A percentile compares a stretch with the other conserved stretches of the same genome.
Evolutionary conservation across 495 filamentous ascomycete species (phyloP).

Genomic region (Podospora bellae-mahoneyi): DNA sequence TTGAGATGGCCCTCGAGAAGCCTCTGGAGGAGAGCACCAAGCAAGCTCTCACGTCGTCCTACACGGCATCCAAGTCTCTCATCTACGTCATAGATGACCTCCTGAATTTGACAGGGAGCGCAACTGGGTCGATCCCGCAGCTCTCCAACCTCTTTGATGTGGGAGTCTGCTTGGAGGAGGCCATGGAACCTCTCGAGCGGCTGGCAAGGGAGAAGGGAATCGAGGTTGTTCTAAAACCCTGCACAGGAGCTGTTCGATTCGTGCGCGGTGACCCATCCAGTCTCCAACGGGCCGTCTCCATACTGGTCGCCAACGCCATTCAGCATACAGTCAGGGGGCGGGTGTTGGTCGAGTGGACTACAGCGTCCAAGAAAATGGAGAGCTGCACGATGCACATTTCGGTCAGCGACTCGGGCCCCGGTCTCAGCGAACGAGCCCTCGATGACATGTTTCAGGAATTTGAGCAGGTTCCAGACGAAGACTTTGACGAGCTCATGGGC

Average conservation of each 20-base stretch:
- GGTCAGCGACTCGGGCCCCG: constrained; percentile 67
- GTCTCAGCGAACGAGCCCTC: constrained; percentile 62
- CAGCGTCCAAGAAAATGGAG: constrained; percentile 24
- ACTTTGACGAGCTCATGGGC: constrained; percentile 43
- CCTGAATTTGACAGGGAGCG: constrained; percentile 75
- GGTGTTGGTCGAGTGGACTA: constrained; percentile 63
- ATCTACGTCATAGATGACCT: constrained; percentile 90
- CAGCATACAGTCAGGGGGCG: constrained; percentile 63
- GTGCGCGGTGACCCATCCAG: constrained; percentile 70
- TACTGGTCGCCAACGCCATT: constrained; percentile 73
- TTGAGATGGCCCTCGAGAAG: constrained; percentile 81
- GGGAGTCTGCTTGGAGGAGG: constrained; percentile 60
- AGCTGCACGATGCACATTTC: constrained; percentile 60
- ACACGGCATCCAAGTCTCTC: constrained; percentile 85
- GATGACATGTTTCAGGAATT: constrained; percentile 73
- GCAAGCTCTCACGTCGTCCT: constrained; percentile 71
- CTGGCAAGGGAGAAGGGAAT: constrained; percentile 70
- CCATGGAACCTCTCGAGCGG: constrained; percentile 58
- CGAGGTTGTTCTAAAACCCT: constrained; percentile 53
- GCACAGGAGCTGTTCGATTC: constrained; percentile 54
- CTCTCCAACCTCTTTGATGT: constrained; percentile 72
- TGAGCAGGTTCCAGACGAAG: constrained; percentile 68
- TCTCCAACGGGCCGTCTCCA: constrained; percentile 68
- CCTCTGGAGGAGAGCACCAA: constrained; percentile 67
- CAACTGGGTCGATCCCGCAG: constrained; percentile 66